Evolutionary conservation across 73 alveolate species (phyloP).

Genomic region (Tetrahymena elliotti): DNA sequence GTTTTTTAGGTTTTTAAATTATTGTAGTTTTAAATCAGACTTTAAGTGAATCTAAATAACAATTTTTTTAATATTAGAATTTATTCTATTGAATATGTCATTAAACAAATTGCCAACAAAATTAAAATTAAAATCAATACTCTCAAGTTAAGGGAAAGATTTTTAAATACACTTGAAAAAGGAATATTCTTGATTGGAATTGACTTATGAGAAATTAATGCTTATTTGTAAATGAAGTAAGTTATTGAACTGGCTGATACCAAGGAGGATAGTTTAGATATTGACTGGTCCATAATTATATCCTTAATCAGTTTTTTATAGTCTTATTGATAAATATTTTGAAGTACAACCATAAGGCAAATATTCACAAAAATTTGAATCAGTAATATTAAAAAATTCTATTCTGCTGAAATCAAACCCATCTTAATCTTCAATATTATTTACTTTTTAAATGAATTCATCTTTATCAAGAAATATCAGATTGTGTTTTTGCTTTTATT

Average conservation of each 20-base stretch:
- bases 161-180: background rate
- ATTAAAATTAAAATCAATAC: background rate
- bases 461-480: background rate
- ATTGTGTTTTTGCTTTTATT: too few species aligned
- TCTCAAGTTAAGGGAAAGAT: background rate
- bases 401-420: background rate
- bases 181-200: background rate
- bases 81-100: background rate
- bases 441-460: background rate
- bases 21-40: background rate
- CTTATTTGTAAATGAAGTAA: background rate
- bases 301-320: background rate
- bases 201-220: background rate
- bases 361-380: background rate
- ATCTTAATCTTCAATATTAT: background rate
- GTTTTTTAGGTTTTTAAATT: background rate
- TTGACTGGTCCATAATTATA: background rate
- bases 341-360: background rate
- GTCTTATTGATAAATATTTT: background rate
- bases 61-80: background rate
- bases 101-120: background rate
- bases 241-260: background rate
- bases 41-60: background rate
- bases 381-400: too few species aligned
- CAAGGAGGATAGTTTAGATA: background rate